phyloP scores from a whole-genome alignment of 2,329 filamentous ascomycete genomes.

The Furcasterigmium furcatum region DNA sequence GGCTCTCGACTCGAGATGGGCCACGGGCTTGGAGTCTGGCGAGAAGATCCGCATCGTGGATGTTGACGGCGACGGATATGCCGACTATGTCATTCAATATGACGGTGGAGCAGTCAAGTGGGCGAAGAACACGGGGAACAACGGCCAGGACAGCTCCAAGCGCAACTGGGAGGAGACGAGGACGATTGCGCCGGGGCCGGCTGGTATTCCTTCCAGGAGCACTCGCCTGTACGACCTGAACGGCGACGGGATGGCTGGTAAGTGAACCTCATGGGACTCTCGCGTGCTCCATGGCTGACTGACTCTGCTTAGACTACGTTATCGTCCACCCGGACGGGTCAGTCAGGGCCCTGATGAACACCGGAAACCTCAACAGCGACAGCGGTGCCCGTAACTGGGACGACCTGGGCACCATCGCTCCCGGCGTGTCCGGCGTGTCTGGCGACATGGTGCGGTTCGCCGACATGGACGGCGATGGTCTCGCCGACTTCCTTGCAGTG shows the following conservation, averaged over 20 bases:
- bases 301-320: slow-evolving; percentile 5
- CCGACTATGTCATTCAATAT: slow-evolving; percentile 11
- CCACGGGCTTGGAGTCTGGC: slow-evolving; percentile 1
- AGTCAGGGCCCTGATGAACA: slow-evolving; percentile 3
- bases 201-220: too few relatives aligned
- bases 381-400: slow-evolving; percentile 1
- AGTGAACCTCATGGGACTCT: too few relatives aligned
- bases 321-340: slow-evolving; percentile 5
- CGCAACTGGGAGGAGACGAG: too few relatives aligned
- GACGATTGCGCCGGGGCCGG: too few relatives aligned
- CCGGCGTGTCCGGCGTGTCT: slow-evolving; percentile 3
- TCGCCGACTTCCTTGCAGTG: slow-evolving; percentile 12
- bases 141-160: too few relatives aligned
- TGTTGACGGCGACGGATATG: slow-evolving; percentile 10
- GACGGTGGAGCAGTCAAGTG: slow-evolving; percentile 1
- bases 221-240: too few relatives aligned
- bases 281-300: too few relatives aligned
- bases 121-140: too few relatives aligned
- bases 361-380: background rate
- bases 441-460: slow-evolving; percentile 7
- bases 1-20: slow-evolving; percentile 6
- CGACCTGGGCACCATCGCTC: slow-evolving; percentile 6
- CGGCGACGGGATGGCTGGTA: slow-evolving; percentile 1
- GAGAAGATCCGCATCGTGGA: slow-evolving; percentile 6
- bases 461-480: slow-evolving; percentile 12